Evolutionary conservation across 768 basidiomycete genomes (phyloP).

Genomic region (Exidia glandulosa): DNA sequence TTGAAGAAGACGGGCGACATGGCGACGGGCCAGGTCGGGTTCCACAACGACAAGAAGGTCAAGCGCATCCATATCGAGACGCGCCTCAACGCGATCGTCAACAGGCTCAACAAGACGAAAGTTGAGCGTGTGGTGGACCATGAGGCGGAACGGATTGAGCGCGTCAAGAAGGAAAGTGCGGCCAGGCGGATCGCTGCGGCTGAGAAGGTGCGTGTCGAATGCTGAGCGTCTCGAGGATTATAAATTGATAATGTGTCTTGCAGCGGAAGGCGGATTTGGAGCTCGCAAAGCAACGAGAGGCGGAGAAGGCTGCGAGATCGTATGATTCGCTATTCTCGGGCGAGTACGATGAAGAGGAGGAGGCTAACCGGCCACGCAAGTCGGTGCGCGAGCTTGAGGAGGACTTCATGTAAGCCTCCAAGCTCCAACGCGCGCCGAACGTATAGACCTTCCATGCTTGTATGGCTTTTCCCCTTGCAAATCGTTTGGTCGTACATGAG

Average conservation of each 20-base stretch:
- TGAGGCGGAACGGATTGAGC: slow-evolving; percentile 75
- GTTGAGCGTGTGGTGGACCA: slow-evolving; percentile 77
- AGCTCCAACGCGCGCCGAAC: too few relatives aligned
- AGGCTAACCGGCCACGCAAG: slow-evolving; percentile 25
- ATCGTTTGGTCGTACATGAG: too few relatives aligned
- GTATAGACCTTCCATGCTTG: too few relatives aligned
- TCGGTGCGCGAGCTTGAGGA: slow-evolving; percentile 72
- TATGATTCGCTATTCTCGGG: slow-evolving; percentile 73
- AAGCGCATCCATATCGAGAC: slow-evolving; percentile 54
- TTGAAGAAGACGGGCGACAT: slow-evolving; percentile 98
- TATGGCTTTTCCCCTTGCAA: too few relatives aligned
- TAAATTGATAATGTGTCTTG: neutral
- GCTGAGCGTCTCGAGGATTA: too few relatives aligned
- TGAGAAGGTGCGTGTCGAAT: slow-evolving; percentile 53
- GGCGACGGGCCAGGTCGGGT: slow-evolving; percentile 93
- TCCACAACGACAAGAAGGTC: slow-evolving; percentile 83
- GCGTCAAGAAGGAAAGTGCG: slow-evolving; percentile 67
- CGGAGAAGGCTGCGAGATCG: slow-evolving; percentile 77
- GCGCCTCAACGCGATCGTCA: slow-evolving; percentile 83
- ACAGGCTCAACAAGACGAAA: slow-evolving; percentile 91
- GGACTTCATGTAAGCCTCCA: slow-evolving; percentile 84
- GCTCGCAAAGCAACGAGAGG: slow-evolving; percentile 63
- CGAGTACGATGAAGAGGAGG: slow-evolving; percentile 44
- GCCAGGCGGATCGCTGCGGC: slow-evolving; percentile 48
- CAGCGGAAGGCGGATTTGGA: slow-evolving; percentile 75